phyloP scores from a whole-genome alignment of 1,139 yeast genomes.

The Candida neerlandica region DNA sequence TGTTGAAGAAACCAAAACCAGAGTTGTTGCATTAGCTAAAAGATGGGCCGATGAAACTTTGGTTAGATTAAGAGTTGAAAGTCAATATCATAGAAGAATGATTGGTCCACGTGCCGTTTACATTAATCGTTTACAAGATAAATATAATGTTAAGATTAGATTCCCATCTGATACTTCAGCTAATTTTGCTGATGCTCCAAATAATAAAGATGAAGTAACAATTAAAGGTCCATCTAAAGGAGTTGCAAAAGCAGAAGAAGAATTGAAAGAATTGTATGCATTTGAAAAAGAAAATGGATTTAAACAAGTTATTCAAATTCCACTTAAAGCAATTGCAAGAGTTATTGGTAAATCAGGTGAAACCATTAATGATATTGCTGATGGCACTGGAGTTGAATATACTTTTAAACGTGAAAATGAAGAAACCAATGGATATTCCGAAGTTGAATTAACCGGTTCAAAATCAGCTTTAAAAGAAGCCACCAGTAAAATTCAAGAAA shows the following conservation, averaged over 20 bases:
- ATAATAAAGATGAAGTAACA: conserved; percentile 63
- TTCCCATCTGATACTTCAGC: conserved; percentile 57
- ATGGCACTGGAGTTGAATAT: conserved; percentile 77
- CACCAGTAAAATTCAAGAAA: conserved; percentile 57
- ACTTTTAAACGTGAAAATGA: conserved; percentile 57
- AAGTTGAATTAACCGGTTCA: conserved; percentile 78
- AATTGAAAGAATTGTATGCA: conserved; percentile 77
- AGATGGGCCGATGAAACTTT: conserved; percentile 83
- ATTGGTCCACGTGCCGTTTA: conserved; percentile 85
- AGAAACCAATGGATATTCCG: conserved; percentile 48
- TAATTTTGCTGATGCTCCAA: conserved; percentile 38
- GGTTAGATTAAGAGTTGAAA: conserved; percentile 67
- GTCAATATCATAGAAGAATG: conserved; percentile 75
- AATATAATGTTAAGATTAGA: conserved; percentile 79
- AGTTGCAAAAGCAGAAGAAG: conserved; percentile 83
- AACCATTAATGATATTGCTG: conserved; percentile 78
- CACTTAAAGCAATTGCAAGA: conserved; percentile 72
- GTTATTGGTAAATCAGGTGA: conserved; percentile 92
- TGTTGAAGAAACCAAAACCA: conserved; percentile 71
- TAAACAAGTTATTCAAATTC: conserved; percentile 62
- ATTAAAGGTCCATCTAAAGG: conserved; percentile 92
- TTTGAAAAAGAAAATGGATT: conserved; percentile 89
- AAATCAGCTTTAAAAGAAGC: conserved; percentile 81
- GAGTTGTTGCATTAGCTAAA: conserved; percentile 61
- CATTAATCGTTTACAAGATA: conserved; percentile 84